Evolutionary conservation across 2,329 filamentous ascomycete genomes (phyloP).

Genomic region (Microdochium paspali): DNA sequence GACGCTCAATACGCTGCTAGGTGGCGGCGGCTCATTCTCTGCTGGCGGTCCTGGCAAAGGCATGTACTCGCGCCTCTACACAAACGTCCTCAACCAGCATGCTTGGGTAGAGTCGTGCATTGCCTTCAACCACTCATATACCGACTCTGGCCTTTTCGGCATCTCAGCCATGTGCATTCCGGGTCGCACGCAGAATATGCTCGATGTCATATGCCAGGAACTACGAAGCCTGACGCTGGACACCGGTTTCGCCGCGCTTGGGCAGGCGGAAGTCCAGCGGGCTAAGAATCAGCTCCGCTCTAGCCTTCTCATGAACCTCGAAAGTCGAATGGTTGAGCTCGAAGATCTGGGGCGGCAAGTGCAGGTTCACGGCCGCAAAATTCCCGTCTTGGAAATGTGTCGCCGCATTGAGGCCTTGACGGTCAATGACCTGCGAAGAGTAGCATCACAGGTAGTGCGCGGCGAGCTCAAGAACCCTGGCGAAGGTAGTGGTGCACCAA

Average conservation of each 20-base stretch:
- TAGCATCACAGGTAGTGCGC: constrained; percentile 69
- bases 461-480: constrained; percentile 70
- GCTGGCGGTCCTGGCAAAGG: constrained; percentile 95
- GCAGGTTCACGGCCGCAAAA: constrained; percentile 89
- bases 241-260: constrained; percentile 62
- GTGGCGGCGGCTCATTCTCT: constrained; percentile 92
- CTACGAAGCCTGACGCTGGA: constrained; percentile 70
- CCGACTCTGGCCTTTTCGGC: constrained; percentile 89
- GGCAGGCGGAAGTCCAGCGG: constrained; percentile 70
- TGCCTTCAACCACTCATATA: constrained; percentile 96
- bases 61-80: constrained; percentile 98
- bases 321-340: constrained; percentile 93
- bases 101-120: constrained; percentile 95
- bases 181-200: constrained; percentile 68
- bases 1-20: constrained; percentile 89
- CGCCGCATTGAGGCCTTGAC: constrained; percentile 73
- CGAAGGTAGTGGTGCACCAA: constrained; percentile 75
- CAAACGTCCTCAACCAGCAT: constrained; percentile 94
- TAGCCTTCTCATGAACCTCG: constrained; percentile 91
- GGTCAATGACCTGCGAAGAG: constrained; percentile 69
- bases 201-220: constrained; percentile 92
- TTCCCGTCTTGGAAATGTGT: constrained; percentile 92
- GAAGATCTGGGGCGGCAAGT: constrained; percentile 93
- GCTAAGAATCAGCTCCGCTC: constrained; percentile 96
- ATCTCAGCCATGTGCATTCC: constrained; percentile 83